phyloP scores from a whole-genome alignment of 208 protist species.

The Polymyxa betae region DNA sequence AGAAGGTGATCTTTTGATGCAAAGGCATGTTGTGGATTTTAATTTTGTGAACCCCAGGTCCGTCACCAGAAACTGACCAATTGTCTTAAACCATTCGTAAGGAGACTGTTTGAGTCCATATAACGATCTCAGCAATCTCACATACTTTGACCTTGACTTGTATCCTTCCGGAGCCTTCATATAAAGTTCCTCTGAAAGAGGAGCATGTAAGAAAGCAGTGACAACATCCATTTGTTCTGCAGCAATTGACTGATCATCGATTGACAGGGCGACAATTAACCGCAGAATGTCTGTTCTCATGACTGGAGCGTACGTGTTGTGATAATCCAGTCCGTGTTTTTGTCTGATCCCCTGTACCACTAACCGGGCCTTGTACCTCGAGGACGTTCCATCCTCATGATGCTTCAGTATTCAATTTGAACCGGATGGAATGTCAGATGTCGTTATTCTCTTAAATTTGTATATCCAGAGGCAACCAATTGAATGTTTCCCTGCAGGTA shows the following conservation, averaged over 20 bases:
- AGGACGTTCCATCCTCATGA: neutral
- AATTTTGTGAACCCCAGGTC: neutral
- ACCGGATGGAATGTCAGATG: neutral
- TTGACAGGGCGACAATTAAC: neutral
- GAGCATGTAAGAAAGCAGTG: neutral
- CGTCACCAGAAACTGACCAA: neutral
- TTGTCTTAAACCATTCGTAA: neutral
- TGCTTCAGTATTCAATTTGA: neutral
- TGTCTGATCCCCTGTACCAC: neutral
- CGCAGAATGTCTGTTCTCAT: neutral
- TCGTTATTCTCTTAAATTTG: conserved; percentile 14
- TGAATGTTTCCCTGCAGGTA: too few relatives aligned
- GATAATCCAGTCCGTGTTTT: neutral
- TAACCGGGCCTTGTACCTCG: conserved; percentile 17
- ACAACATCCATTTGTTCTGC: conserved; percentile 41
- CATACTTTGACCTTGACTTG: neutral
- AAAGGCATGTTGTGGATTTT: neutral
- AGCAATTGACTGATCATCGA: neutral
- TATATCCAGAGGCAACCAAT: conserved; percentile 15
- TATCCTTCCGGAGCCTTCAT: conserved; percentile 8
- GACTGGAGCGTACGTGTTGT: conserved; percentile 3
- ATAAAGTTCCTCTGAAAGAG: conserved; percentile 17
- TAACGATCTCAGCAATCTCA: neutral
- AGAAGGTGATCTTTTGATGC: neutral
- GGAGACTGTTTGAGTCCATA: conserved; percentile 19